Evolutionary conservation across 169 alveolate genomes (phyloP), one percentile per base, ranked within the genome.

Genomic region (Plasmodium chabaudi): DNA sequence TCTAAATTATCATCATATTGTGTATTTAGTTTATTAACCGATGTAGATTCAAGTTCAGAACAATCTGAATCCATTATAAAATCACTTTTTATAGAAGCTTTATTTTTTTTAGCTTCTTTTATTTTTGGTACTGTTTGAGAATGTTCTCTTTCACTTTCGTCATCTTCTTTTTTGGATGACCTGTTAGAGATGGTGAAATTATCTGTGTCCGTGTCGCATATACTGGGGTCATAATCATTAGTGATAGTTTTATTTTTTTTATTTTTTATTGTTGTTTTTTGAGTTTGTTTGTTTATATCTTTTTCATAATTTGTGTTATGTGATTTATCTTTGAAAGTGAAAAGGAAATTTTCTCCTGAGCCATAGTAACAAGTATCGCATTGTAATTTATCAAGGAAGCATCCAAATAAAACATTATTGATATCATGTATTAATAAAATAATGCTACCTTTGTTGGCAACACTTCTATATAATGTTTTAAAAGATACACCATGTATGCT

Each of bases 341-440:
- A 94, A 59, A 94, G 94, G 77, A 95, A 95, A 84, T 95, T 95
- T 57, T 95, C 96, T 25, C 96, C 96, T 17, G 98, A 93, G 19
- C 98, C 98, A 57, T 96, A 96, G 87, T 94, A 95, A 59, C 92
- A 88, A 63, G 91, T 87, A 34, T 92, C 92, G 74, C 92, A 82
- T 23, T 71, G 92, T 15, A 95, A 77, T 71, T 93, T 96, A 3
- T 93, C 95, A 19, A 95, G 86, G 88, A 96, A 96, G 9, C 95
- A 95, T 49, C 98, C 98, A 63, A 96, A 96, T 9, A 95, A 93
- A 25, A 93, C 95, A 34, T 97, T 97, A 39, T 88, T 51, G 71
- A 94, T 87, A 65, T 96, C 98, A 72, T 92, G 88, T n/a, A 96
- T 88, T 70, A 94, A 92, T 69, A 96, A 21, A 42, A 96, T 91